Conservation (phyloP, 1,284 basidiomycete species). For the Naganishia liquefaciens region DNA sequence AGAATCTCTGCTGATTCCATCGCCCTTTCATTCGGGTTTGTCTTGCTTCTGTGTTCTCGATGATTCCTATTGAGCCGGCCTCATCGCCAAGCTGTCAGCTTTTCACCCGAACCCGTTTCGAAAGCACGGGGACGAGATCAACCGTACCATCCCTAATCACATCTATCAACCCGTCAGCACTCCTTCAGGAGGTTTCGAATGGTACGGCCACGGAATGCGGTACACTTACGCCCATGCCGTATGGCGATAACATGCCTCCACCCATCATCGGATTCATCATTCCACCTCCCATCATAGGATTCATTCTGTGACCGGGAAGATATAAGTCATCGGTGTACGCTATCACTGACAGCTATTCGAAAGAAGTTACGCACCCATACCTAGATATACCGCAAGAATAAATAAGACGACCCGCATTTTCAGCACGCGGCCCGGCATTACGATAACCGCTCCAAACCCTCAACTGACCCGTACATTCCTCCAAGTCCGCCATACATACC, state of each 20-base stretch:
- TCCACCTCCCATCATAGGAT: slow-evolving; percentile 21
- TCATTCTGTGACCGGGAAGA: background rate
- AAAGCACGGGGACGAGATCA: background rate
- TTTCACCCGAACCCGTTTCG: background rate
- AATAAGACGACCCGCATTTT: too few relatives aligned
- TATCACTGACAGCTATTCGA: too few relatives aligned
- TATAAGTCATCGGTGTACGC: too few relatives aligned
- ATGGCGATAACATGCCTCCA: slow-evolving; percentile 26
- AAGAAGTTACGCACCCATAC: too few relatives aligned
- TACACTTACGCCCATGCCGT: slow-evolving; percentile 18
- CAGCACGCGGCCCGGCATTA: slow-evolving; percentile 7
- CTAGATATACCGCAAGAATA: too few relatives aligned
- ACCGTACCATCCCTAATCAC: slow-evolving; percentile 26
- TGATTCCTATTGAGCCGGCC: too few relatives aligned
- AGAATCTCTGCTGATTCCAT: too few relatives aligned
- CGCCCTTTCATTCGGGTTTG: too few relatives aligned
- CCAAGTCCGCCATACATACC: slow-evolving; percentile 26
- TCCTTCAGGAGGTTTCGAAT: background rate
- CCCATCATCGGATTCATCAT: slow-evolving; percentile 15
- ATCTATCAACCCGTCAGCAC: slow-evolving; percentile 13
- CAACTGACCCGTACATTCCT: slow-evolving; percentile 21
- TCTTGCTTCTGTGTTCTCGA: too few relatives aligned
- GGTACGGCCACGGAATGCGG: background rate
- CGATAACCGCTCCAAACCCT: background rate
- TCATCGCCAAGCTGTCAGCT: background rate